Conservation (phyloP, 257 asterid genomes). For the Vinca minor region DNA sequence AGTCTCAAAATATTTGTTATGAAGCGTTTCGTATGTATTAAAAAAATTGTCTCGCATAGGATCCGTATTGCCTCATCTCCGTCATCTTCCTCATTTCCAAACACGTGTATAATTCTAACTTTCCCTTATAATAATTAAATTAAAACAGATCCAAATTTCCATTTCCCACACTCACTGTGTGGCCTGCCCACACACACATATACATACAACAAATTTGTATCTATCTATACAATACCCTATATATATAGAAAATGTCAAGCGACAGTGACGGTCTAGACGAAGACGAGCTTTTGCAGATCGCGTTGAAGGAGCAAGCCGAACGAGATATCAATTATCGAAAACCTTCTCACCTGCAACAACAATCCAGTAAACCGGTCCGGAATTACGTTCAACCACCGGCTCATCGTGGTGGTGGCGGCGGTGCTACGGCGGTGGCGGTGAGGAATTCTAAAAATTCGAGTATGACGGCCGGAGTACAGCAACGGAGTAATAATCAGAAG, state of each 20-base stretch:
- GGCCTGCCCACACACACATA: neutral
- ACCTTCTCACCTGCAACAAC: slow-evolving; percentile 39
- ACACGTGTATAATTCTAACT: too few species aligned
- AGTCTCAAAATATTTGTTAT: too few species aligned
- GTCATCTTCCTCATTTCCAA: too few species aligned
- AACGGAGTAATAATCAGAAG: slow-evolving; percentile 25
- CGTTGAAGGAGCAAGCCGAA: slow-evolving; percentile 73
- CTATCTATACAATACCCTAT: neutral
- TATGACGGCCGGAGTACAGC: slow-evolving; percentile 32
- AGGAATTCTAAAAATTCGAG: slow-evolving; percentile 18
- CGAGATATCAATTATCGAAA: slow-evolving; percentile 61
- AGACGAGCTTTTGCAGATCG: slow-evolving; percentile 93
- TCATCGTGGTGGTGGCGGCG: slow-evolving; percentile 25
- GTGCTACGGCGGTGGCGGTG: slow-evolving; percentile 18
- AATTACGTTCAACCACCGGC: slow-evolving; percentile 74
- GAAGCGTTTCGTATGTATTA: too few species aligned
- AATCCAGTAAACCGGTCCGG: slow-evolving; percentile 54
- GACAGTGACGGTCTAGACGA: slow-evolving; percentile 77
- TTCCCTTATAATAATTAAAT: too few species aligned
- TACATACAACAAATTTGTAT: neutral
- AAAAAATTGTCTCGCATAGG: too few species aligned
- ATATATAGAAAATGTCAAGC: slow-evolving; percentile 47
- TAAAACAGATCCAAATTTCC: slow-evolving; percentile 8
- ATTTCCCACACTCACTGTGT: neutral
- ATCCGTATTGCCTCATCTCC: too few species aligned